Base-by-base conservation (phyloP, 73 alveolate genomes). In the Paramecium biaurelia region DNA sequence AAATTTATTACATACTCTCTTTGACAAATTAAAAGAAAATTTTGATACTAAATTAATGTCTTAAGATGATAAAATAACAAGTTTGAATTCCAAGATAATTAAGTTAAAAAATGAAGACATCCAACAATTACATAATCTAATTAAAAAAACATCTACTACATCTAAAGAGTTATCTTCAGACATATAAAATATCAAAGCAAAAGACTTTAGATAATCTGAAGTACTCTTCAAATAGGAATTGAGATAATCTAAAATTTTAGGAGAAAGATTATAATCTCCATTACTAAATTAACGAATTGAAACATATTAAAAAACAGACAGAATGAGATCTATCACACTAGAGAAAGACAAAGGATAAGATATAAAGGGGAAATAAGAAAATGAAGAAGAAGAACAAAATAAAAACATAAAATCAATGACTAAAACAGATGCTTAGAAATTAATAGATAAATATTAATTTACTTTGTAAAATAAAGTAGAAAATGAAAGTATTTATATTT, bases 251-350 rank as follows among this genome's bases (percentile, higher is more conserved):
- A 74, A 35, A 21, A 35, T 74, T 14, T 74, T 74, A 41, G 59
- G 59, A 18, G 68, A 53, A 18, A n/a, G 30, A 53, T 53, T 53
- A 18, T 14, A 53, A 53, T 53, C 68, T n/a, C 68, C 68, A 4
- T 21, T 53, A 4, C 15, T 53, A 2, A 15, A n/a, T 53, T 53
- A 53, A 7, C 26, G 30, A 53, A 53, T 15, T 5, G 68, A 53
- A n/a, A 53, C 11, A 3, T 74, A 35, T 15, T 74, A 74, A 21
- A 74, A 74, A 43, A 74, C 41, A 15, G 87, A 74, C n/a, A 74
- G 87, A 74, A 30, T 74, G 32, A 74, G 87, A 74, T 74, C 87
- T 4, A 74, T 74, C 41, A 74, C 87, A 32, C 58, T 74, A 12
- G 87, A 74, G 68, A 74, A 74, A 23, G 87, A 74, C 14, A 53